These are phyloP conservation scores for Stylonectria norvegica DNA, from an alignment of 2,329 filamentous ascomycete species.

Conservation along the genomic window DNA sequence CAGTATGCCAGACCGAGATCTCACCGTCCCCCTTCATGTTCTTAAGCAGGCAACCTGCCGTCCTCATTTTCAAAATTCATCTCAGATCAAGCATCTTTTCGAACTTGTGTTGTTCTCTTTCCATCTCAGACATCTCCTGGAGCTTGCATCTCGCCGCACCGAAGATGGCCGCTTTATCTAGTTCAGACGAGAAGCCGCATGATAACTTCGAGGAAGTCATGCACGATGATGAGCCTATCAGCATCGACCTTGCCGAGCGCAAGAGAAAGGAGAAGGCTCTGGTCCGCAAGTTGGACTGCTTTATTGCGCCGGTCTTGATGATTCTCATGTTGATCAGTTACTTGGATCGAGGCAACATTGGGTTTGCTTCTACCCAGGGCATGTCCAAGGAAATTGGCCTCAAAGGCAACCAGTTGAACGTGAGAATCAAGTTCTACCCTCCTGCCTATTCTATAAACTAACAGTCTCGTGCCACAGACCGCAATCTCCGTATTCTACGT, in stretches of 20 bases:
- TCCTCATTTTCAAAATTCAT: not conserved
- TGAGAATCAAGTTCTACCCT: not conserved
- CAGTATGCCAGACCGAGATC: not conserved
- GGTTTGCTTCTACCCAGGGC: not conserved
- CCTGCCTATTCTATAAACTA: not conserved
- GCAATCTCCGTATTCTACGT: not conserved
- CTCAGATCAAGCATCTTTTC: not conserved
- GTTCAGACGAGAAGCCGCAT: not conserved
- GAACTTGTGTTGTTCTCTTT: not conserved
- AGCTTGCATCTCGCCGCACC: not conserved
- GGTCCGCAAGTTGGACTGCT: not conserved
- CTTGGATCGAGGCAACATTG: not conserved
- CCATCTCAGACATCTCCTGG: not conserved
- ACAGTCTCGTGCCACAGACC: not conserved
- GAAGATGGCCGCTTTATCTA: not conserved
- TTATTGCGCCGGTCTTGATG: not conserved
- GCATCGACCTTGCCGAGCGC: not conserved
- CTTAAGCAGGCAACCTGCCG: not conserved
- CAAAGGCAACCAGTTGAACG: not conserved
- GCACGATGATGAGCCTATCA: not conserved
- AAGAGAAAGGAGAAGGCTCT: not conserved
- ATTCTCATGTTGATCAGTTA: not conserved
- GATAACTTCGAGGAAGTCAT: not conserved
- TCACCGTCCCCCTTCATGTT: not conserved
- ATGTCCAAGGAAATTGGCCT: not conserved